Conservation (phyloP, 1,284 basidiomycete genomes). For the Ustilago tritici region DNA sequence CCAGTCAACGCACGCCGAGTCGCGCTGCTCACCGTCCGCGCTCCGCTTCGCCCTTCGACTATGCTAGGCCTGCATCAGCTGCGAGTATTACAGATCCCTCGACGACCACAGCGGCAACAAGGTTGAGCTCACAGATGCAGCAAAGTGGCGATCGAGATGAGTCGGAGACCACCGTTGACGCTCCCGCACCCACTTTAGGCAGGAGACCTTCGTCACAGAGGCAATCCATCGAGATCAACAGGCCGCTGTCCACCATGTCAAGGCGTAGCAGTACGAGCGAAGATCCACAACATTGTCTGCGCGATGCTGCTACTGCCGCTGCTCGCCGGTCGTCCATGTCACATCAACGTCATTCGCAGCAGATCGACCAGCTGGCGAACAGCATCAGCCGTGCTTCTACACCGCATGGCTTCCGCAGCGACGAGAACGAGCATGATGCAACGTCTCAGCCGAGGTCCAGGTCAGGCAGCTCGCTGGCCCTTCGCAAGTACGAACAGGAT, state of each 20-base stretch:
- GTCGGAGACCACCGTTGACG: constrained; percentile 24
- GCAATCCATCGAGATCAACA: constrained; percentile 21
- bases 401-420: constrained; percentile 28
- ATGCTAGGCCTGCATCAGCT: constrained; percentile 4
- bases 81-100: constrained; percentile 11
- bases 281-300: constrained; percentile 23
- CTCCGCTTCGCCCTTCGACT: constrained; percentile 22
- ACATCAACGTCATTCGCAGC: constrained; percentile 26
- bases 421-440: constrained; percentile 25
- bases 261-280: constrained; percentile 33
- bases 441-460: constrained; percentile 9
- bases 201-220: constrained; percentile 20
- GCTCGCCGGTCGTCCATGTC: constrained; percentile 29
- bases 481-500: constrained; percentile 28
- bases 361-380: constrained; percentile 34
- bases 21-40: constrained; percentile 17
- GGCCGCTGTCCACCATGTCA: constrained; percentile 28
- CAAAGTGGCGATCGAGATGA: not conserved
- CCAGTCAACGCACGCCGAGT: constrained; percentile 17
- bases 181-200: not conserved
- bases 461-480: constrained; percentile 22
- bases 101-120: constrained; percentile 1
- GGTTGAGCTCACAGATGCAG: constrained; percentile 2
- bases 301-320: constrained; percentile 43
- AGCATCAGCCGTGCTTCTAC: constrained; percentile 36